These are phyloP conservation scores for Hypocreales sp. DNA, from an alignment of 2,329 filamentous ascomycete species.

Conservation along the genomic window DNA sequence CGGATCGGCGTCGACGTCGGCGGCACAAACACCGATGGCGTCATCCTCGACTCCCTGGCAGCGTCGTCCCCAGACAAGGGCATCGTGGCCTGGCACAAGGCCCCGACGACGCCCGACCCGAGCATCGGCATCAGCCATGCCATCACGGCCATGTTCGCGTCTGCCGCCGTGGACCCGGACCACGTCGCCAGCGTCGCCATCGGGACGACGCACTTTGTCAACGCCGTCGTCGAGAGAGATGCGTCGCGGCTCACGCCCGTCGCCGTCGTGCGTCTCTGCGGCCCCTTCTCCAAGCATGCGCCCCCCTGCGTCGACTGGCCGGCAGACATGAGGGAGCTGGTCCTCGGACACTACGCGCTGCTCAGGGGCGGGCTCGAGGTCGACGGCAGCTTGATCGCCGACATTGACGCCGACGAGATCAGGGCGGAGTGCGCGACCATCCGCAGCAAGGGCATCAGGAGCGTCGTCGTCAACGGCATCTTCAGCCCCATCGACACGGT, in stretches of 20 bases:
- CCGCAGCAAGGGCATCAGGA: conserved; percentile 16
- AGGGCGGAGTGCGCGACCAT: conserved; percentile 16
- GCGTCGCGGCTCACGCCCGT: conserved; percentile 24
- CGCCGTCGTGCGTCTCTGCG: conserved; percentile 28
- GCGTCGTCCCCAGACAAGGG: conserved; percentile 18
- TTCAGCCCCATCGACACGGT: conserved; percentile 29
- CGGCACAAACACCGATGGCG: conserved; percentile 27
- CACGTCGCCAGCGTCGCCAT: conserved; percentile 31
- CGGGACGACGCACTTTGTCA: conserved; percentile 34
- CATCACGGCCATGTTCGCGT: conserved; percentile 24
- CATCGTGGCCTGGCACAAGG: conserved; percentile 30
- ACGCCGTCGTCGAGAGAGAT: conserved; percentile 30
- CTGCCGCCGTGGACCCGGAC: conserved; percentile 18
- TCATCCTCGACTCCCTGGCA: conserved; percentile 25
- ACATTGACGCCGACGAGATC: conserved; percentile 21
- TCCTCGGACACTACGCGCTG: conserved; percentile 24
- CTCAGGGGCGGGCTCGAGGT: conserved; percentile 31
- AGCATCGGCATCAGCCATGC: conserved; percentile 30
- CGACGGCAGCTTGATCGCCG: conserved; percentile 27
- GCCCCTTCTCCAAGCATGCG: conserved; percentile 25
- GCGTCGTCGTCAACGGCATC: conserved; percentile 26
- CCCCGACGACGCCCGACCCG: conserved; percentile 32
- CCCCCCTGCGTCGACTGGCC: conserved; percentile 32
- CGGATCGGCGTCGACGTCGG: conserved; percentile 28
- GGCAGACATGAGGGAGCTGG: conserved; percentile 19